Base-by-base conservation (phyloP, 2,329 filamentous ascomycete genomes). In the Phaeosphaeria sp. region DNA sequence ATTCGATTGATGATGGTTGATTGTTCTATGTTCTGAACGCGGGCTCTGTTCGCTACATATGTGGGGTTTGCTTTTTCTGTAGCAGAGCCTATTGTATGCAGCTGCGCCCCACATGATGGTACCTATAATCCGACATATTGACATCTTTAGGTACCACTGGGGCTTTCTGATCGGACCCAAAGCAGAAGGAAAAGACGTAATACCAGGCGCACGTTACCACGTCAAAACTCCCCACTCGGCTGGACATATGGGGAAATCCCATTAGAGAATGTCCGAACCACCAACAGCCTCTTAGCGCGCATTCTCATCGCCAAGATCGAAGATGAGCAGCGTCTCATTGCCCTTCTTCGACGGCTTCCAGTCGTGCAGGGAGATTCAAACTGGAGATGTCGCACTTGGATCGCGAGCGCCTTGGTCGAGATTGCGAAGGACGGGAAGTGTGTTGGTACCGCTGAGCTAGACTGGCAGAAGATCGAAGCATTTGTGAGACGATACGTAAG, bases 231-330 rank as follows among this genome's bases (percentile, higher is more conserved):
- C 0, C 54, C 59, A 0, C 0, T 51, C 6, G 60, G 56, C 11
- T 77, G 74, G 74, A 11, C 60, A 0, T 77, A 72, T 36, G 71
- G 75, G 27, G 68, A 75, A 46, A 44, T 21, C 11, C 25, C 56
- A 21, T 27, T 44, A 15, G 42, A 57, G 36, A 40, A 40, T 51
- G 55, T 62, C 36, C 50, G 47, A 48, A 18, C 47, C 42, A 72
- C 73, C 2, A 54, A 36, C 22, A 73, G 24, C 18, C 71, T 81
- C 8, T 73, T 82, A 27, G 76, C 66, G 1, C 78, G 78, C 8
- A 53, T 80, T 55, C 2, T 77, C 13, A 72, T 81, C 51, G 78
- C 73, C 33, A 82, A 82, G 61, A 57, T 82, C 25, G 62, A 68
- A 20, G 67, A 81, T 56, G 65, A 77, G 49, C 18, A 56, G 17